Percentiles rank a stretch among this genome's conserved stretches.
phyloP scores from a whole-genome alignment of 2,329 filamentous ascomycete genomes.

The Aspergillus neotritici region DNA sequence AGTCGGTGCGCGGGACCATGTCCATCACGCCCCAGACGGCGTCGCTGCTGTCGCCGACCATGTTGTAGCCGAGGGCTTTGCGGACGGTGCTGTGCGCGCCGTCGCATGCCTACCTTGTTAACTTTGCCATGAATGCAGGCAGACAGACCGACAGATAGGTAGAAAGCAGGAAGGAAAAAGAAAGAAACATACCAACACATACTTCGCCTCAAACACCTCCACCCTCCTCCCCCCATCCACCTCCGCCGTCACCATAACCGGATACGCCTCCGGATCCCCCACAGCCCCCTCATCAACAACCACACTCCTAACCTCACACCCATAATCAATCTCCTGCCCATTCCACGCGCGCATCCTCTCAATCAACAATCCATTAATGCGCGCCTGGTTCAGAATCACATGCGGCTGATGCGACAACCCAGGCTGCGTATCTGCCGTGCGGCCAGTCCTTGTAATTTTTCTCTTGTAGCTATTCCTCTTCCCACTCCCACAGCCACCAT shows the following conservation, averaged over 20 bases:
- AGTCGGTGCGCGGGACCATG: constrained; percentile 45
- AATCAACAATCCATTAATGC: constrained; percentile 52
- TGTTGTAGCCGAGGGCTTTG: constrained; percentile 41
- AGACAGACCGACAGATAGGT: too few species aligned
- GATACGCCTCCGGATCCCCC: constrained; percentile 36
- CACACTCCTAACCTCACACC: constrained; percentile 47
- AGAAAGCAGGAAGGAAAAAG: background rate
- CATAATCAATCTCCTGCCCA: constrained; percentile 50
- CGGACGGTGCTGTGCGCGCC: constrained; percentile 42
- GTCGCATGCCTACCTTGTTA: constrained; percentile 40
- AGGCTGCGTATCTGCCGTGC: constrained; percentile 50
- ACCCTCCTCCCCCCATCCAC: constrained; percentile 33
- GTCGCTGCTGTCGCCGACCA: constrained; percentile 56
- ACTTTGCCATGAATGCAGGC: too few species aligned
- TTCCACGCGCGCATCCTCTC: constrained; percentile 42
- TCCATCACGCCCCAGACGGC: constrained; percentile 56
- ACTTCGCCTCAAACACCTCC: constrained; percentile 45
- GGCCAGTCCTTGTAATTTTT: constrained; percentile 44
- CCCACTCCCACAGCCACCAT: too few species aligned
- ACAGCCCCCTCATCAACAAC: constrained; percentile 44
- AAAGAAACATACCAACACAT: constrained; percentile 44
- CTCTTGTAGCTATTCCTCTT: constrained; percentile 12
- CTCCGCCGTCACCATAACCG: constrained; percentile 42
- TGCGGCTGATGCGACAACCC: constrained; percentile 52
- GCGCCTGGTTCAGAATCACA: constrained; percentile 54